Evolutionary conservation across 495 filamentous ascomycete species (phyloP).

Genomic region (Hypoxylon subgilvum): DNA sequence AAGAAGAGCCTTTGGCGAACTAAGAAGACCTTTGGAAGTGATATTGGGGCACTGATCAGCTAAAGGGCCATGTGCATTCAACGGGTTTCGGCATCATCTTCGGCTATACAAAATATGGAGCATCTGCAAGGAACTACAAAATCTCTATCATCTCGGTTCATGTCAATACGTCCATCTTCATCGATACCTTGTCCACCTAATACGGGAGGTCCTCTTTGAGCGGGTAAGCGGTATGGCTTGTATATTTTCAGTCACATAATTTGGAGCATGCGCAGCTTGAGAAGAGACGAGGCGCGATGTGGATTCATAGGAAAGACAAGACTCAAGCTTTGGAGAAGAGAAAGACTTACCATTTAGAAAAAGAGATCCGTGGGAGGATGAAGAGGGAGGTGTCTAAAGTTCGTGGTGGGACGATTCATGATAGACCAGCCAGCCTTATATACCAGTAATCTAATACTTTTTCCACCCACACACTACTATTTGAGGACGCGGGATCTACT

Average conservation of each 20-base stretch:
- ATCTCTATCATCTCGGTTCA: constrained; percentile 1
- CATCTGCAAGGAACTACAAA: constrained; percentile 7
- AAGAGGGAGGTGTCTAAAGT: constrained; percentile 19
- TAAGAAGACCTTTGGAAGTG: constrained; percentile 60
- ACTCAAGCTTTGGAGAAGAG: constrained; percentile 22
- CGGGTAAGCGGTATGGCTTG: constrained; percentile 19
- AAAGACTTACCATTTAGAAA: constrained; percentile 33
- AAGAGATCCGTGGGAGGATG: constrained; percentile 17
- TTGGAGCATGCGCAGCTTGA: not conserved
- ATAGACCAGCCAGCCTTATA: constrained; percentile 38
- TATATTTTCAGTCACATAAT: constrained; percentile 35
- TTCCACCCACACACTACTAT: constrained; percentile 17
- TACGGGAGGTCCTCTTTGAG: constrained; percentile 1
- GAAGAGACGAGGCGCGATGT: constrained; percentile 24
- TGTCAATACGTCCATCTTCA: not conserved
- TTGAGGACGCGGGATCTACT: too few species aligned
- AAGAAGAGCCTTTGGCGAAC: constrained; percentile 76
- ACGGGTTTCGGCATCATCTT: constrained; percentile 24
- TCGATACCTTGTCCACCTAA: constrained; percentile 9
- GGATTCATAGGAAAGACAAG: constrained; percentile 20
- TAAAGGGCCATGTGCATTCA: constrained; percentile 39
- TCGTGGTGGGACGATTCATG: constrained; percentile 35
- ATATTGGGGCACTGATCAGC: constrained; percentile 51
- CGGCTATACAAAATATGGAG: constrained; percentile 37
- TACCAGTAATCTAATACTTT: constrained; percentile 37